Conservation (phyloP, 805 yeast genomes). For the Starmerella ratchasimensis region DNA sequence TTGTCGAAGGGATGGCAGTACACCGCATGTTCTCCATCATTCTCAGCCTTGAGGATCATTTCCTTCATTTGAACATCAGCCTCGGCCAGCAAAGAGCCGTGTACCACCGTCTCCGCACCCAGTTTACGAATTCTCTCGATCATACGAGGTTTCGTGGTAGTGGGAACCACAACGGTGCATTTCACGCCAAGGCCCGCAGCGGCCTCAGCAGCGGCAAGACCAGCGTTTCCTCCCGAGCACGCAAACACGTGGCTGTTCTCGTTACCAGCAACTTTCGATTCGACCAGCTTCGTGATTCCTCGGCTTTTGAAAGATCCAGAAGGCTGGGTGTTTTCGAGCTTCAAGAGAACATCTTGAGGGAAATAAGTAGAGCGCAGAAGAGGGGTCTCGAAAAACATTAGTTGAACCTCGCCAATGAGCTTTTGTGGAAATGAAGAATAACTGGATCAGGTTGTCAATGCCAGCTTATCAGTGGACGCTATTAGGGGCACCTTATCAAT, state of each 20-base stretch:
- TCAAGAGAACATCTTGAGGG: conserved; percentile 60
- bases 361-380: conserved; percentile 55
- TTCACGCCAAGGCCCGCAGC: conserved; percentile 47
- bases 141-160: conserved; percentile 35
- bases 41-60: conserved; percentile 29
- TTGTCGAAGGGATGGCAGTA: conserved; percentile 90
- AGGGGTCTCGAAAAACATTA: conserved; percentile 38
- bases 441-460: no score
- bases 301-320: conserved; percentile 82
- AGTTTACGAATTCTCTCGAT: conserved; percentile 31
- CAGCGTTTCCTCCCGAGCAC: conserved; percentile 86
- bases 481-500: no score
- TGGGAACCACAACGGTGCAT: conserved; percentile 53
- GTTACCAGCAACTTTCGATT: conserved; percentile 29
- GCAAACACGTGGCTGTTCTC: conserved; percentile 51
- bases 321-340: conserved; percentile 78
- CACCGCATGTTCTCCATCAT: conserved; percentile 68
- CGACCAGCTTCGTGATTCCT: conserved; percentile 16
- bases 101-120: conserved; percentile 40
- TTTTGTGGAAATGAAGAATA: no score
- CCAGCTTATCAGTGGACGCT: no score
- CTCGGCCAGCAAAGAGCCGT: conserved; percentile 67
- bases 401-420: no score
- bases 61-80: conserved; percentile 67
- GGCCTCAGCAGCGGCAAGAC: conserved; percentile 88